These are phyloP conservation scores for Endothia cerciana DNA, from an alignment of 2,329 filamentous ascomycete species.

Conservation along the genomic window DNA sequence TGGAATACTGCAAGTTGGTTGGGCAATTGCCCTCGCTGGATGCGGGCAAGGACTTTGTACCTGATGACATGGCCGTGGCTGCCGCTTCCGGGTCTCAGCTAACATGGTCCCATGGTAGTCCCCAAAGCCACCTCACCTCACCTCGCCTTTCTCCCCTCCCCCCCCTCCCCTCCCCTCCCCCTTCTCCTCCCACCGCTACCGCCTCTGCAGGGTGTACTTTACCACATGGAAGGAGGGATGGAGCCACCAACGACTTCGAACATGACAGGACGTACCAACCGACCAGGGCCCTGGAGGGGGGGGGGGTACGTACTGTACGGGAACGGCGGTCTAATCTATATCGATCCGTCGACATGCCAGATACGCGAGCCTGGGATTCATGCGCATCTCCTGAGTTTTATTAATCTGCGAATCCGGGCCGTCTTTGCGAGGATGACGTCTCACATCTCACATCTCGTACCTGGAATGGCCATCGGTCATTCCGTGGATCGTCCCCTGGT, in stretches of 20 bases:
- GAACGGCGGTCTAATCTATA: conserved; percentile 4
- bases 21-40: conserved; percentile 19
- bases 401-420: conserved; percentile 9
- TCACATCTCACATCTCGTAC: conserved; percentile 9
- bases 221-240: conserved; percentile 1
- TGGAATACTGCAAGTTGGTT: conserved; percentile 22
- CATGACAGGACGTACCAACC: neutral
- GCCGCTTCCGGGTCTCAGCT: conserved; percentile 10
- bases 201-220: neutral
- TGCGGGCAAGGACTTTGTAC: conserved; percentile 7
- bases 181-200: neutral
- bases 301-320: conserved; percentile 6
- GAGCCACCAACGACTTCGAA: neutral
- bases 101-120: neutral
- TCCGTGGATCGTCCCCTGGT: neutral
- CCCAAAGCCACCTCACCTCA: neutral
- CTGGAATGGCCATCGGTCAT: neutral
- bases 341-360: conserved; percentile 10
- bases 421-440: conserved; percentile 13
- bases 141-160: too few relatives aligned
- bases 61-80: conserved; percentile 4
- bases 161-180: too few relatives aligned
- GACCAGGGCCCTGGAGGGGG: neutral
- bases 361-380: neutral
- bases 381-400: conserved; percentile 5